Evolutionary conservation across 257 asterid species (phyloP).

Genomic region (Datura wrightii): DNA sequence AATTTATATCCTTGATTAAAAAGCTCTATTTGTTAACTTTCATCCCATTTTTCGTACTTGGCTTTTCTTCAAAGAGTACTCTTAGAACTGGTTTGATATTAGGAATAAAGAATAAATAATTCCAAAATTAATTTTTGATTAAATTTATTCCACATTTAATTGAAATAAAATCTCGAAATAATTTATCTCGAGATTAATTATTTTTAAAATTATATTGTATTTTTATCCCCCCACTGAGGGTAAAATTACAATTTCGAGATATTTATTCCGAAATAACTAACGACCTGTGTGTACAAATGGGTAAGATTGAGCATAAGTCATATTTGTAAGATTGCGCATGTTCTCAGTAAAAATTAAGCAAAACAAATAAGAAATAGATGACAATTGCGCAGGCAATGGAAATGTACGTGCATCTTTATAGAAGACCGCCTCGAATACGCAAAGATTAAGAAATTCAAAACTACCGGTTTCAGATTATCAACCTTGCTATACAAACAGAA

Average conservation of each 20-base stretch:
- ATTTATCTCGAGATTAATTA: too few relatives aligned
- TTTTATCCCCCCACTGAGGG: too few relatives aligned
- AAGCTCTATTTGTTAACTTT: too few relatives aligned
- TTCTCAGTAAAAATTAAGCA: background rate
- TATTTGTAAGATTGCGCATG: background rate
- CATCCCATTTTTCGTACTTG: background rate
- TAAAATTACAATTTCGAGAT: too few relatives aligned
- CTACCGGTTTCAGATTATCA: background rate
- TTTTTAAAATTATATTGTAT: too few relatives aligned
- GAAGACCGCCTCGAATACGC: background rate
- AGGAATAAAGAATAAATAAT: too few relatives aligned
- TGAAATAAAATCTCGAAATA: too few relatives aligned
- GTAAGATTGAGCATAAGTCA: background rate
- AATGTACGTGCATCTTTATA: background rate
- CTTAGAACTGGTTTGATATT: too few relatives aligned
- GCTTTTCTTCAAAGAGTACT: background rate
- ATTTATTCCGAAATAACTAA: too few relatives aligned
- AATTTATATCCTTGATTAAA: background rate
- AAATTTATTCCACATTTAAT: too few relatives aligned
- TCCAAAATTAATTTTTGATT: too few relatives aligned
- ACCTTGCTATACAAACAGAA: background rate
- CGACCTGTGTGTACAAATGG: too few relatives aligned
- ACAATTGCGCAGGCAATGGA: background rate
- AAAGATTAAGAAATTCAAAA: background rate
- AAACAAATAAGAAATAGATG: background rate